Percentiles rank a stretch among this genome's conserved stretches.
phyloP scores from a whole-genome alignment of 495 filamentous ascomycete species.

The Neurospora sp. region DNA sequence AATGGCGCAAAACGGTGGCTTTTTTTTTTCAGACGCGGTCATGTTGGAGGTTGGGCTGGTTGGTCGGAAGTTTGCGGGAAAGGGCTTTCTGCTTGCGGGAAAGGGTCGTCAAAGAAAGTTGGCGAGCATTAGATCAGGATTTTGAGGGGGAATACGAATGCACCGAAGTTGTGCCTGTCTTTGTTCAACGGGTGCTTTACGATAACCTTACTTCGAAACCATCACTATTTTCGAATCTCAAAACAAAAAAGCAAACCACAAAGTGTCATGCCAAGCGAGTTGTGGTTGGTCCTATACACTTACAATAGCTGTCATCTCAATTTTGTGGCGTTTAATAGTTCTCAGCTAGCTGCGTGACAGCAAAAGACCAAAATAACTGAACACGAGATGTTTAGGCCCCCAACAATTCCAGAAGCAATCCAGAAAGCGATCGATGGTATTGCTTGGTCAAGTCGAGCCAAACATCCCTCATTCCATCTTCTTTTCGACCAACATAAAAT shows the following conservation, averaged over 20 bases:
- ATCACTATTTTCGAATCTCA: neutral
- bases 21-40: neutral
- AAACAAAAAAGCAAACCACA: neutral
- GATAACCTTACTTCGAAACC: neutral
- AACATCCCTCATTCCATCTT: neutral
- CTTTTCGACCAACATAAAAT: neutral
- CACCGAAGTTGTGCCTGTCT: neutral
- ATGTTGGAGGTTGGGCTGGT: neutral
- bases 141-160: neutral
- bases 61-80: neutral
- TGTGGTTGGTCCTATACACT: neutral
- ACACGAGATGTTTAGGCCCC: neutral
- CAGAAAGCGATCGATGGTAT: neutral
- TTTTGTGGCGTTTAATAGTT: neutral
- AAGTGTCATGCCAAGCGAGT: neutral
- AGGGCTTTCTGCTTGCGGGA: neutral
- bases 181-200: neutral
- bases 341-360: neutral
- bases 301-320: neutral
- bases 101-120: neutral
- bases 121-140: neutral
- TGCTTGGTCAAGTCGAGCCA: neutral
- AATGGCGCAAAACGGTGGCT: neutral
- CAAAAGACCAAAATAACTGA: neutral
- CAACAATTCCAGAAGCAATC: neutral